phyloP scores from a whole-genome alignment of 164 flowering plant species.

The Stephania yunnanensis region DNA sequence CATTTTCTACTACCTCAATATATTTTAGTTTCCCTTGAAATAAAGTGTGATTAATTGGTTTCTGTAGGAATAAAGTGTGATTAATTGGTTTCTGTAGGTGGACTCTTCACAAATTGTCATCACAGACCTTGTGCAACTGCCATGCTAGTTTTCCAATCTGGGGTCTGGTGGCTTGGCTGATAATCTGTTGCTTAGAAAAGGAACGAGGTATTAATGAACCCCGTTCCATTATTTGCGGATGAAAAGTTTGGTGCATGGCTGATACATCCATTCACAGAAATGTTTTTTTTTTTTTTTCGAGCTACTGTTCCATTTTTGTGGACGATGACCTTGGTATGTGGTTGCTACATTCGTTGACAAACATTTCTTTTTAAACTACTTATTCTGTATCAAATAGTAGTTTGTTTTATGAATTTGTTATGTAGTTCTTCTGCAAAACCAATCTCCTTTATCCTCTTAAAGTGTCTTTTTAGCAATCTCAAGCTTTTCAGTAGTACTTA shows the following conservation, averaged over 20 bases:
- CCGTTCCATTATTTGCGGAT: neutral
- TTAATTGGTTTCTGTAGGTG: conserved; percentile 8
- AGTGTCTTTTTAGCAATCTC: neutral
- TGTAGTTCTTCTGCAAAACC: neutral
- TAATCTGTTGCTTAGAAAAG: neutral
- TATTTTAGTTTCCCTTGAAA: too few relatives aligned
- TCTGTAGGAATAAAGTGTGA: conserved; percentile 3
- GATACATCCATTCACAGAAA: neutral
- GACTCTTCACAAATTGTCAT: conserved; percentile 5
- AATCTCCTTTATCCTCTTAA: neutral
- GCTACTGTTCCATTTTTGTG: too few relatives aligned
- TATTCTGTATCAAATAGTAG: too few relatives aligned
- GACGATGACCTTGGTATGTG: too few relatives aligned
- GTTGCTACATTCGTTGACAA: too few relatives aligned
- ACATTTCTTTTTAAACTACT: too few relatives aligned
- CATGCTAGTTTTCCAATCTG: neutral
- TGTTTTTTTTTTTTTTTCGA: too few relatives aligned
- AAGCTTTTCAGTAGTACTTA: too few relatives aligned
- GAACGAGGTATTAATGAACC: neutral
- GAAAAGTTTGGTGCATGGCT: neutral
- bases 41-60: neutral
- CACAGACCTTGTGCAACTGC: conserved; percentile 2
- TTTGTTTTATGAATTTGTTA: neutral
- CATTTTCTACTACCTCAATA: too few relatives aligned
- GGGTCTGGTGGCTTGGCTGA: neutral